Conservation (phyloP, 176 grass and related monocot species). For the Eleusine coracana region DNA sequence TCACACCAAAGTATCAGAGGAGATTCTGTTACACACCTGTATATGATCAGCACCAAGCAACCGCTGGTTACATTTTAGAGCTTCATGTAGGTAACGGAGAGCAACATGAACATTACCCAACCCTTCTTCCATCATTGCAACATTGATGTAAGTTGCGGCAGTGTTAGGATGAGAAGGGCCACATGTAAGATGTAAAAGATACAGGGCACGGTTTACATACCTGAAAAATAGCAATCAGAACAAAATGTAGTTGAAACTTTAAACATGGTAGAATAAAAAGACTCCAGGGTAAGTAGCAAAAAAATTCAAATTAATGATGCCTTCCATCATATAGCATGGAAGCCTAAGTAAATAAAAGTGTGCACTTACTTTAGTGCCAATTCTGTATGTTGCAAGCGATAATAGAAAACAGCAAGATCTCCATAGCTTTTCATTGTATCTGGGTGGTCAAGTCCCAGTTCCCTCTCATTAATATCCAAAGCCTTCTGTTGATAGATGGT, state of each 20-base stretch:
- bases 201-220: conserved; percentile 97
- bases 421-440: conserved; percentile 99
- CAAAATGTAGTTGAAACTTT: conserved; percentile 6
- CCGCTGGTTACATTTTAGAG: conserved; percentile 94
- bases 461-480: conserved; percentile 97
- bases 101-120: conserved; percentile 98
- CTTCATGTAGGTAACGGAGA: conserved; percentile 88
- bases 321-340: conserved; percentile 8
- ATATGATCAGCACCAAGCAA: conserved; percentile 97
- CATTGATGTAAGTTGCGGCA: conserved; percentile 98
- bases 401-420: conserved; percentile 99
- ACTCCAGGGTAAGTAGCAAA: conserved; percentile 14
- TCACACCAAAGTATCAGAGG: conserved; percentile 29
- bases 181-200: conserved; percentile 94
- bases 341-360: conserved; percentile 23
- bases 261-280: conserved; percentile 22
- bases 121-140: conserved; percentile 99
- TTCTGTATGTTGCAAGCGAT: conserved; percentile 99
- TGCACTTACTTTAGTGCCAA: conserved; percentile 84
- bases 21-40: conserved; percentile 67
- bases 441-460: conserved; percentile 99
- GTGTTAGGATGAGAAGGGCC: conserved; percentile 98
- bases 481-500: conserved; percentile 99
- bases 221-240: conserved; percentile 50
- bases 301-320: not conserved